A percentile compares a stretch with the other conserved stretches of the same genome.
These are phyloP conservation scores for Chiua virens DNA, from an alignment of 768 basidiomycete genomes.

Conservation along the genomic window DNA sequence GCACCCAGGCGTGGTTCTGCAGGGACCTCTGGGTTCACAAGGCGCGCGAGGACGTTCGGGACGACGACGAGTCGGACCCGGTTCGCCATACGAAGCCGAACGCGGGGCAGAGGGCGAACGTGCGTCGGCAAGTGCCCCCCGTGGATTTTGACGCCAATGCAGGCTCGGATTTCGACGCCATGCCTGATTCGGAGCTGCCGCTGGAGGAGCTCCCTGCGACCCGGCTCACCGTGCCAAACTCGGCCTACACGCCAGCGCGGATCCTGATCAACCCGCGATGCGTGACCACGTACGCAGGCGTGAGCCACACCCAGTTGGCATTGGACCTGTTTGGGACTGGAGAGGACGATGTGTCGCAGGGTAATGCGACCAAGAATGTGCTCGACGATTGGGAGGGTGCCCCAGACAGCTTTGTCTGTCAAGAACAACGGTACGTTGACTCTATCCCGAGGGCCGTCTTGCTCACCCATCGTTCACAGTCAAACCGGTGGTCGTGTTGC, in stretches of 20 bases:
- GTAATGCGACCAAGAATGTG: constrained; percentile 63
- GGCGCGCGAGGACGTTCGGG: constrained; percentile 73
- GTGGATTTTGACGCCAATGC: constrained; percentile 75
- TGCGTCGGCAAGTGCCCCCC: constrained; percentile 31
- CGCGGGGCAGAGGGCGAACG: constrained; percentile 28
- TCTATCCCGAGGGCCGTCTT: neutral
- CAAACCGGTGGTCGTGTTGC: constrained; percentile 89
- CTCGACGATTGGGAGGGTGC: constrained; percentile 96
- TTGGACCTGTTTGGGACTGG: constrained; percentile 84
- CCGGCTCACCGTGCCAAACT: constrained; percentile 76
- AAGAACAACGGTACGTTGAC: constrained; percentile 75
- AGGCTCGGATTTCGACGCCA: constrained; percentile 87
- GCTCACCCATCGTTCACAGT: constrained; percentile 34
- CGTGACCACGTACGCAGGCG: constrained; percentile 97
- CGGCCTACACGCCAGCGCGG: constrained; percentile 81
- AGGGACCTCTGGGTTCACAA: constrained; percentile 93
- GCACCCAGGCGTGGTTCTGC: constrained; percentile 98
- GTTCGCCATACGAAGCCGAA: constrained; percentile 8
- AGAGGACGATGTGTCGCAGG: constrained; percentile 58
- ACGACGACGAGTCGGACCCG: constrained; percentile 37
- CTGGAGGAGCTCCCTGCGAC: constrained; percentile 29
- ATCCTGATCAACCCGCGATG: constrained; percentile 96
- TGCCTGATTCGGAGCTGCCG: constrained; percentile 59
- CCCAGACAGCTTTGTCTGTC: constrained; percentile 97
- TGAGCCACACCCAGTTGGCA: constrained; percentile 95